phyloP scores from a whole-genome alignment of 257 asterid genomes.

The Solanum pennellii region DNA sequence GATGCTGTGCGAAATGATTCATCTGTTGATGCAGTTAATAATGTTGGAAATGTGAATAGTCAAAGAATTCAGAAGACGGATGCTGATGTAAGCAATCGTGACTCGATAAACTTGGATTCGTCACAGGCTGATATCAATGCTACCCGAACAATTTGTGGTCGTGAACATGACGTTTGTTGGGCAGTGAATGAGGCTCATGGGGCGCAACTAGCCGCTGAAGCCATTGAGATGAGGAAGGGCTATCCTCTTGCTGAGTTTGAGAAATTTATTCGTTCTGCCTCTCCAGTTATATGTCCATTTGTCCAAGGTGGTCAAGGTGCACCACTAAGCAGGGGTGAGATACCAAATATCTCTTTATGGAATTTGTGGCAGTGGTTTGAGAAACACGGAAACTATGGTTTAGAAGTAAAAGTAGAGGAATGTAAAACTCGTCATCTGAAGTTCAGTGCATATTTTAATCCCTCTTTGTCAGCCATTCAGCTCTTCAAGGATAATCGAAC shows the following conservation, averaged over 20 bases:
- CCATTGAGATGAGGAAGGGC: constrained; percentile 2
- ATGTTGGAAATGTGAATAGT: background rate
- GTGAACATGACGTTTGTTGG: background rate
- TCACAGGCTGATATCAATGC: background rate
- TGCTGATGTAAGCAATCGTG: background rate
- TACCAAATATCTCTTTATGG: constrained; percentile 8
- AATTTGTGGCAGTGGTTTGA: constrained; percentile 20
- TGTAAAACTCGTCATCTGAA: background rate
- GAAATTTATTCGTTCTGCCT: constrained; percentile 4
- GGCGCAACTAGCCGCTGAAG: constrained; percentile 6
- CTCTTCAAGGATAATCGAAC: background rate
- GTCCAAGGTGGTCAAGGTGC: background rate
- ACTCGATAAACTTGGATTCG: background rate
- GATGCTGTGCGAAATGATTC: background rate
- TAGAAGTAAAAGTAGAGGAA: constrained; percentile 12
- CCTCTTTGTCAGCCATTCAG: constrained; percentile 15
- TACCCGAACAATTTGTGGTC: background rate
- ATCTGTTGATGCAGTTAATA: background rate
- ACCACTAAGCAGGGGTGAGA: background rate
- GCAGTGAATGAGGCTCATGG: constrained; percentile 12
- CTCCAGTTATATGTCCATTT: constrained; percentile 12
- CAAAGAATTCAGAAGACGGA: constrained; percentile 3
- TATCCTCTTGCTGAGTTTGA: constrained; percentile 15
- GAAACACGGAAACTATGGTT: constrained; percentile 10
- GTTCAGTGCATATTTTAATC: constrained; percentile 14